Evolutionary conservation across 495 filamentous ascomycete genomes (phyloP).

Genomic region (Daldinia grandis): DNA sequence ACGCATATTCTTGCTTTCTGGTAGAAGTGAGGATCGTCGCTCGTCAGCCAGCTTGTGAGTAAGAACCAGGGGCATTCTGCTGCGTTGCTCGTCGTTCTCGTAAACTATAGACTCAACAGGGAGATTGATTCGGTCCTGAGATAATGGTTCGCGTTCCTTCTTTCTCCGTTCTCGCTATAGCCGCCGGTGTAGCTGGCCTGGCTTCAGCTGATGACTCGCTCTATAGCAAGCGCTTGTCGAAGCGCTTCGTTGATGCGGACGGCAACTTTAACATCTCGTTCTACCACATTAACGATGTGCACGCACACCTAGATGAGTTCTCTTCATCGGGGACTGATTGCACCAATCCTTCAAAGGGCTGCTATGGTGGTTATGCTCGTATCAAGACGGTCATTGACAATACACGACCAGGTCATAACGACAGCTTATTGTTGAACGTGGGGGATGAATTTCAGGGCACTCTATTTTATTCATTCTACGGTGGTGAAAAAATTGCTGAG

Average conservation of each 20-base stretch:
- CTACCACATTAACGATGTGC: slow-evolving; percentile 71
- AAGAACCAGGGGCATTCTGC: background rate
- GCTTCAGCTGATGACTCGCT: slow-evolving; percentile 49
- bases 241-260: slow-evolving; percentile 59
- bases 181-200: slow-evolving; percentile 13
- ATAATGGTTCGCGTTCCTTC: slow-evolving; percentile 32
- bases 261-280: slow-evolving; percentile 68
- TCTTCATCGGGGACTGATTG: slow-evolving; percentile 64
- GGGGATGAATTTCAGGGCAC: slow-evolving; percentile 71
- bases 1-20: background rate
- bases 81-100: background rate
- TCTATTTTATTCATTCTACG: slow-evolving; percentile 65
- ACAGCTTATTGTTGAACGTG: slow-evolving; percentile 63
- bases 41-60: background rate
- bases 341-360: slow-evolving; percentile 57
- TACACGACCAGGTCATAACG: slow-evolving; percentile 58
- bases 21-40: background rate
- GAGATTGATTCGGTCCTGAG: background rate
- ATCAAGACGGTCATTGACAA: slow-evolving; percentile 61
- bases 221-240: slow-evolving; percentile 51
- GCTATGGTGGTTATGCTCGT: slow-evolving; percentile 67
- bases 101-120: background rate
- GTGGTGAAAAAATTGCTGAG: slow-evolving; percentile 68
- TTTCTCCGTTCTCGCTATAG: slow-evolving; percentile 19
- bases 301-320: slow-evolving; percentile 67